Evolutionary conservation across 1,139 yeast genomes (phyloP).

Genomic region (Pichia sorboxylosa): DNA sequence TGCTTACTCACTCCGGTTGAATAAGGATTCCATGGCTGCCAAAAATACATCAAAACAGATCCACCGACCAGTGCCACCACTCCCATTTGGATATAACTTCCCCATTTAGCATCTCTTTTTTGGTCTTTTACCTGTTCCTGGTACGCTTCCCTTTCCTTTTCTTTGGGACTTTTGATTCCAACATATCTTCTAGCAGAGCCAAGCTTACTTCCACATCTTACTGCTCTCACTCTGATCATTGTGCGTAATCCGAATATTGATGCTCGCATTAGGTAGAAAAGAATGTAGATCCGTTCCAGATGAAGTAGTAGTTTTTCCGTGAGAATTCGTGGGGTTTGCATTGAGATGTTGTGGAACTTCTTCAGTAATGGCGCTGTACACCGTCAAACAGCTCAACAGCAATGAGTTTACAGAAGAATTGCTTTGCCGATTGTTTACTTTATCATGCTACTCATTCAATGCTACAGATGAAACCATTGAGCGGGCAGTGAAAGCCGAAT

Average conservation of each 20-base stretch:
- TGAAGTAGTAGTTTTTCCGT: no score
- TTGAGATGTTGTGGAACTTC: no score
- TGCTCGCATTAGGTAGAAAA: no score
- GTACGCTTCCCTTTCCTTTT: no score
- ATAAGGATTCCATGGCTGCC: conserved; percentile 28
- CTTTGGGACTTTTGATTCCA: no score
- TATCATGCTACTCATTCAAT: neutral
- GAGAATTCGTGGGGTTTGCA: no score
- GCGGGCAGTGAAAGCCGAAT: neutral
- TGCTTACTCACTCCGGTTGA: conserved; percentile 45
- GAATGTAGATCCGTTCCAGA: no score
- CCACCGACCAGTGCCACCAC: conserved; percentile 10
- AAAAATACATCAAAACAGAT: conserved; percentile 15
- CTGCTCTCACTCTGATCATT: no score
- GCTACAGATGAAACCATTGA: neutral
- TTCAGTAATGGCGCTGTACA: no score
- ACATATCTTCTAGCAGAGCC: no score
- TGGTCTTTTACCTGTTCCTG: conserved; percentile 3
- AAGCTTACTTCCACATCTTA: no score
- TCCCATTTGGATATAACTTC: conserved; percentile 8
- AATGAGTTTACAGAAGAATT: neutral
- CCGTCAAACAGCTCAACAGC: neutral
- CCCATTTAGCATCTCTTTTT: conserved; percentile 5
- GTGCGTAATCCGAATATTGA: no score
- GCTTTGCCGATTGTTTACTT: neutral